phyloP scores from a whole-genome alignment of 768 basidiomycete genomes.

The Psilocybe tampanensis region DNA sequence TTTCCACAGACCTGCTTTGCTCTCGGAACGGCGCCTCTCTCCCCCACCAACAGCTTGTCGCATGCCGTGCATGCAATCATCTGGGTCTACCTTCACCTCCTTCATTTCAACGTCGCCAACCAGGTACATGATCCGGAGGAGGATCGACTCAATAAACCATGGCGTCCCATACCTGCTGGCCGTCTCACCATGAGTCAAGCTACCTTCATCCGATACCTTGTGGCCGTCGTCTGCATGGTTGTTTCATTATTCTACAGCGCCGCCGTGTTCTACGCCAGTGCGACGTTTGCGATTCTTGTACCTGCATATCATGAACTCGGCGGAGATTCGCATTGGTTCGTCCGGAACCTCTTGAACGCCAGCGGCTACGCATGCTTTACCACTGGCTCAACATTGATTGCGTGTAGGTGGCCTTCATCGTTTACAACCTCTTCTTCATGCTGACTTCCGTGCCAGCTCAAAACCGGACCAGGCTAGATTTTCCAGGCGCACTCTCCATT shows the following conservation, averaged over 20 bases:
- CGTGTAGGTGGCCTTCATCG: constrained; percentile 26
- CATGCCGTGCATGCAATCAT: constrained; percentile 29
- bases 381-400: constrained; percentile 38
- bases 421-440: background rate
- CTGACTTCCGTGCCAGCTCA: constrained; percentile 17
- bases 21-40: constrained; percentile 25
- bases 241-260: constrained; percentile 34
- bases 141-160: constrained; percentile 46
- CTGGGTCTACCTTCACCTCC: constrained; percentile 49
- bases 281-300: constrained; percentile 32
- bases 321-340: constrained; percentile 38
- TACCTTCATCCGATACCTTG: constrained; percentile 35
- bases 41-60: constrained; percentile 17
- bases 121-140: constrained; percentile 44
- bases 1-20: constrained; percentile 24
- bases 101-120: constrained; percentile 48
- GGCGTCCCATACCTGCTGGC: constrained; percentile 46
- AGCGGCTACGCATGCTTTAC: constrained; percentile 38
- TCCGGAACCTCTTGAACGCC: constrained; percentile 41
- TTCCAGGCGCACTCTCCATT: constrained; percentile 31
- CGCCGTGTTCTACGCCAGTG: constrained; percentile 33
- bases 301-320: constrained; percentile 41
- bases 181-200: constrained; percentile 40
- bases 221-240: constrained; percentile 35
- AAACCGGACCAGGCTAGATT: constrained; percentile 25